Percentiles rank a stretch among this genome's conserved stretches.
phyloP scores from a whole-genome alignment of 208 protist genomes.

The Wallacemonas rigidus region DNA sequence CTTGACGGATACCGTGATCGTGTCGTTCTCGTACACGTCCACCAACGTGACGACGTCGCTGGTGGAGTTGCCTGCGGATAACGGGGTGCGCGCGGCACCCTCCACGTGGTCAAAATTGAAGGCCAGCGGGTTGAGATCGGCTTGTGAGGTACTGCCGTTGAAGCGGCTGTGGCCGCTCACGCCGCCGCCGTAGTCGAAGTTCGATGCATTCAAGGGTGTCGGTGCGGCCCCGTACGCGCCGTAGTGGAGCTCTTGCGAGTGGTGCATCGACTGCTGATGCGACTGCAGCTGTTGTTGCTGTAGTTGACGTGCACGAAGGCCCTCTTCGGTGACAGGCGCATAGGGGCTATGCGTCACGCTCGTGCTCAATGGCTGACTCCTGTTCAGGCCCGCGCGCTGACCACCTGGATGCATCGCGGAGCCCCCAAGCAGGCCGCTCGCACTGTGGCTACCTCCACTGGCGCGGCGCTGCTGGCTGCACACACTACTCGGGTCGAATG shows the following conservation, averaged over 20 bases:
- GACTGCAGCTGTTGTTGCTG: constrained; percentile 13
- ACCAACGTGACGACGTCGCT: constrained; percentile 29
- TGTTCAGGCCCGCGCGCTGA: neutral
- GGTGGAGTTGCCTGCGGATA: constrained; percentile 17
- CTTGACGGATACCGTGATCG: constrained; percentile 42
- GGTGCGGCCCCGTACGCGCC: neutral
- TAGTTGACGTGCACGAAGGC: constrained; percentile 6
- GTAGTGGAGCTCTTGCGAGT: constrained; percentile 10
- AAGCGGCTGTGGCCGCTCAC: constrained; percentile 26
- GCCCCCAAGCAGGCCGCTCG: neutral
- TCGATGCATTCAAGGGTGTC: constrained; percentile 5
- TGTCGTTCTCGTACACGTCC: constrained; percentile 23
- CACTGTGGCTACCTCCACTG: neutral
- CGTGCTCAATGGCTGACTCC: constrained; percentile 7
- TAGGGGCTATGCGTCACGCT: constrained; percentile 42
- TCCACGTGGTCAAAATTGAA: constrained; percentile 35
- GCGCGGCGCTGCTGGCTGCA: constrained; percentile 9
- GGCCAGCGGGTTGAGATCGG: constrained; percentile 23
- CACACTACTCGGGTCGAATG: constrained; percentile 32
- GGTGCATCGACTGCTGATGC: constrained; percentile 3
- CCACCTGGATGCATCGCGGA: neutral
- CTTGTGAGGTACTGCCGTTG: constrained; percentile 45
- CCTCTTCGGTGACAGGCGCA: constrained; percentile 12
- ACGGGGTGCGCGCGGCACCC: neutral
- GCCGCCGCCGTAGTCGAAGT: constrained; percentile 13